Evolutionary conservation across 1,284 basidiomycete species (phyloP).

Genomic region (Neonothopanus nambi): DNA sequence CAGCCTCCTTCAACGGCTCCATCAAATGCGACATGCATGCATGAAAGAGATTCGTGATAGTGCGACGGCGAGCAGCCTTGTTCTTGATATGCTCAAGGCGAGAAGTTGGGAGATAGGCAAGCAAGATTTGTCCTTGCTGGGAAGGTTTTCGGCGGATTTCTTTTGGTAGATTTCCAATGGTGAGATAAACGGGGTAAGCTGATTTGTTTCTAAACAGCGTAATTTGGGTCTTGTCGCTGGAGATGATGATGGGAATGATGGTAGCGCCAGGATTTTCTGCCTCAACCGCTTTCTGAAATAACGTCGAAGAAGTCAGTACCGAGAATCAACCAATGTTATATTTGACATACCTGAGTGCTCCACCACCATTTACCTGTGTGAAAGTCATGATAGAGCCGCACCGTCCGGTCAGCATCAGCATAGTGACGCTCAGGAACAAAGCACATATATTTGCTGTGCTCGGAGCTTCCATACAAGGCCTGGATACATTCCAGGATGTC

Average conservation of each 20-base stretch:
- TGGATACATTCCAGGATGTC: no score
- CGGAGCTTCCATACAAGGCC: slow-evolving; percentile 1
- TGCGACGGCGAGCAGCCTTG: slow-evolving; percentile 25
- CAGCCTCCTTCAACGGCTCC: slow-evolving; percentile 23
- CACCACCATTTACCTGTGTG: slow-evolving; percentile 41
- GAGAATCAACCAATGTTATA: no score
- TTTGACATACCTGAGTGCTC: slow-evolving; percentile 31
- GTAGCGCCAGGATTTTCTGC: no score
- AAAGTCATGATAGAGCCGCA: slow-evolving; percentile 32
- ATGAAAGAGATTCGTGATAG: slow-evolving; percentile 39
- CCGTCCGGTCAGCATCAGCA: slow-evolving; percentile 13
- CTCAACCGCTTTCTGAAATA: no score
- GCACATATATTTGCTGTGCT: slow-evolving; percentile 15
- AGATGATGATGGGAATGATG: no score
- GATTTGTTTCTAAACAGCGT: no score
- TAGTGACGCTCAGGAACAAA: slow-evolving; percentile 33
- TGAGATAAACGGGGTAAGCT: no score
- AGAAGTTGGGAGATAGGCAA: slow-evolving; percentile 40
- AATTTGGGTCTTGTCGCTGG: no score
- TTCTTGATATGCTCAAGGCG: slow-evolving; percentile 32
- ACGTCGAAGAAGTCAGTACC: no score
- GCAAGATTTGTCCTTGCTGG: slow-evolving; percentile 32
- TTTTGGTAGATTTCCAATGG: no score
- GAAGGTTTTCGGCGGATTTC: no score
- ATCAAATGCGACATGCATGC: slow-evolving; percentile 30